Percentiles rank a stretch among this genome's conserved stretches.
Evolutionary conservation across 2,329 filamentous ascomycete genomes (phyloP).

Genomic region (Podosphaera xanthii): DNA sequence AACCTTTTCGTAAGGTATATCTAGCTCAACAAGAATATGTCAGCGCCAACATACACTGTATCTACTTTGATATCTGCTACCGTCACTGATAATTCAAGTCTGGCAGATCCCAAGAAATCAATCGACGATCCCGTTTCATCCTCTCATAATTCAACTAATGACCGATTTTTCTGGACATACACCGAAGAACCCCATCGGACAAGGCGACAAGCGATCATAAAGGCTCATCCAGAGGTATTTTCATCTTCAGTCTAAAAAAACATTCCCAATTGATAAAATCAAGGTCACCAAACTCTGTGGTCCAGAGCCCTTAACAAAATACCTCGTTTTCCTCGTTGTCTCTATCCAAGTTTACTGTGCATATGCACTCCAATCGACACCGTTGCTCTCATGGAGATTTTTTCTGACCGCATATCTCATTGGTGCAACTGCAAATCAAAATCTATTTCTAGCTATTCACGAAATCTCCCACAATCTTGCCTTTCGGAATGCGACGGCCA

Average conservation of each 20-base stretch:
- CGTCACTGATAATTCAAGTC: too few species aligned
- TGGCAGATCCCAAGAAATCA: background rate
- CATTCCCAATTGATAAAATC: constrained; percentile 1
- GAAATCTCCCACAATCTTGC: constrained; percentile 97
- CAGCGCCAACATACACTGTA: too few species aligned
- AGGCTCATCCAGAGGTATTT: constrained; percentile 82
- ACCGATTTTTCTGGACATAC: constrained; percentile 87
- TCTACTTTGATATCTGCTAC: too few species aligned
- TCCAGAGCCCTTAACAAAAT: constrained; percentile 88
- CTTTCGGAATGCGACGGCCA: constrained; percentile 58
- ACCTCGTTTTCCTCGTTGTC: constrained; percentile 67
- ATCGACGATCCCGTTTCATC: background rate
- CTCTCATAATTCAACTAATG: constrained; percentile 10
- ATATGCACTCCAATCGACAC: constrained; percentile 50
- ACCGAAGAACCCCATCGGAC: constrained; percentile 94
- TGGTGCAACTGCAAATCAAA: constrained; percentile 91
- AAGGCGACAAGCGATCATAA: constrained; percentile 80
- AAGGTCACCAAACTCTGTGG: constrained; percentile 94
- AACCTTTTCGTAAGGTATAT: too few species aligned
- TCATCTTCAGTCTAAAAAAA: background rate
- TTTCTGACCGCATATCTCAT: constrained; percentile 74
- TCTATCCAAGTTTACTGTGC: constrained; percentile 58
- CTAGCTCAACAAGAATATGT: too few species aligned
- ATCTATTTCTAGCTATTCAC: constrained; percentile 94
- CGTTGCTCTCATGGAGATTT: constrained; percentile 67